Conservation (phyloP, 2,329 filamentous ascomycete genomes). For the Lecanicillium sp. region DNA sequence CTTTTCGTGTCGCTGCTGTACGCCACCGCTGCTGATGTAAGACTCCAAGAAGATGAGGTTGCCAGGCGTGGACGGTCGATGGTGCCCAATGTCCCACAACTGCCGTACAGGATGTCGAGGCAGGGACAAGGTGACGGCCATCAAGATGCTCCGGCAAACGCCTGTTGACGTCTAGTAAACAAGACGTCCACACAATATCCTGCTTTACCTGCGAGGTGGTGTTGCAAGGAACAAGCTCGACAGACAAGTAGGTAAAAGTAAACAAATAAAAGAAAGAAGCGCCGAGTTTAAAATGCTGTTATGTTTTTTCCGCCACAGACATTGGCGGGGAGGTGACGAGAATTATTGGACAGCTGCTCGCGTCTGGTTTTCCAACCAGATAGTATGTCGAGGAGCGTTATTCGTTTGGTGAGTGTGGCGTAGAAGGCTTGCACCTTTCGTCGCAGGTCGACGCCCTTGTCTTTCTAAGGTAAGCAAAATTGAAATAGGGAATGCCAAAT, state of each 20-base stretch:
- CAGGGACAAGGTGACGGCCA: neutral
- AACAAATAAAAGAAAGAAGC: neutral
- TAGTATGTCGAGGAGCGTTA: neutral
- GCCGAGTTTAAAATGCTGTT: neutral
- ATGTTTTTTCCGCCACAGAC: neutral
- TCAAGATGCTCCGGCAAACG: neutral
- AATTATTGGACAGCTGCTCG: constrained; percentile 3
- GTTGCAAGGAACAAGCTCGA: neutral
- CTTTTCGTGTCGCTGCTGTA: neutral
- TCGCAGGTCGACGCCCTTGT: neutral
- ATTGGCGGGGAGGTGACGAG: neutral
- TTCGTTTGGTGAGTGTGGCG: neutral
- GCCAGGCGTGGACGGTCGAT: neutral
- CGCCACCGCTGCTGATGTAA: neutral
- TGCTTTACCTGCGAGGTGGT: neutral
- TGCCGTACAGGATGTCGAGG: neutral
- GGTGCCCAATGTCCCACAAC: neutral
- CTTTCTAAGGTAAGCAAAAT: neutral
- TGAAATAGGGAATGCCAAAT: constrained; percentile 1
- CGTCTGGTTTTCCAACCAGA: neutral
- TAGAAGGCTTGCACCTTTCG: neutral
- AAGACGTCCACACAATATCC: neutral
- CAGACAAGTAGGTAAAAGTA: neutral
- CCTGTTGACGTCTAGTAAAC: neutral
- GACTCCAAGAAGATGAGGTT: neutral